phyloP scores from a whole-genome alignment of 805 yeast genomes.

The Sugiyamaella boreocaroliniensis region DNA sequence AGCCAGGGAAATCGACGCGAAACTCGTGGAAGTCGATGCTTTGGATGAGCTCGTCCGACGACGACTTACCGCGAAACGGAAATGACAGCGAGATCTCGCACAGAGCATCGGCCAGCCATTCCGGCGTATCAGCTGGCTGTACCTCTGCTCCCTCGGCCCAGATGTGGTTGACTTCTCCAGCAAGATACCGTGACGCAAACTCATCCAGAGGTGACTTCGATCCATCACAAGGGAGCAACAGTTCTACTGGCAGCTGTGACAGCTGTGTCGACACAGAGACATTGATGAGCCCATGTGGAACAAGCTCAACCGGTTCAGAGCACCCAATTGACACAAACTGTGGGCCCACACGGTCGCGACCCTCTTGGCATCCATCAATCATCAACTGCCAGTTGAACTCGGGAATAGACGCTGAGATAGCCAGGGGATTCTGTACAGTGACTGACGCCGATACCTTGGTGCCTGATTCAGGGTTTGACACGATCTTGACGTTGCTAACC shows the following conservation, averaged over 20 bases:
- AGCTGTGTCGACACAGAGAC: conserved; percentile 17
- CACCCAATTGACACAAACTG: conserved; percentile 15
- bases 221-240: conserved; percentile 21
- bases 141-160: conserved; percentile 18
- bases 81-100: conserved; percentile 9
- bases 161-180: conserved; percentile 21
- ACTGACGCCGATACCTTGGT: conserved; percentile 8
- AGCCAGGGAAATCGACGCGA: conserved; percentile 16
- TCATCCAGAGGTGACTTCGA: conserved; percentile 26
- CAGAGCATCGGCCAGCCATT: conserved; percentile 17
- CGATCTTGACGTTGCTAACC: conserved; percentile 5
- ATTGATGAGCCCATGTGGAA: conserved; percentile 8
- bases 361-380: conserved; percentile 25
- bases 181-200: conserved; percentile 22
- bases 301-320: conserved; percentile 11
- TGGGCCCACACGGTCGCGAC: neutral
- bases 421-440: conserved; percentile 6
- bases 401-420: conserved; percentile 23
- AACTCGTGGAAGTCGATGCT: conserved; percentile 23
- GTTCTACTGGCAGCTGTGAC: conserved; percentile 17
- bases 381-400: conserved; percentile 24
- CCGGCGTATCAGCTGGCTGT: conserved; percentile 9
- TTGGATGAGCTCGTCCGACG: conserved; percentile 25
- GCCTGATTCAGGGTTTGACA: conserved; percentile 1
- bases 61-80: conserved; percentile 21